Evolutionary conservation across 176 grass and related monocot species (phyloP), one percentile per base, ranked within the genome.

Genomic region (Bromus sterilis): DNA sequence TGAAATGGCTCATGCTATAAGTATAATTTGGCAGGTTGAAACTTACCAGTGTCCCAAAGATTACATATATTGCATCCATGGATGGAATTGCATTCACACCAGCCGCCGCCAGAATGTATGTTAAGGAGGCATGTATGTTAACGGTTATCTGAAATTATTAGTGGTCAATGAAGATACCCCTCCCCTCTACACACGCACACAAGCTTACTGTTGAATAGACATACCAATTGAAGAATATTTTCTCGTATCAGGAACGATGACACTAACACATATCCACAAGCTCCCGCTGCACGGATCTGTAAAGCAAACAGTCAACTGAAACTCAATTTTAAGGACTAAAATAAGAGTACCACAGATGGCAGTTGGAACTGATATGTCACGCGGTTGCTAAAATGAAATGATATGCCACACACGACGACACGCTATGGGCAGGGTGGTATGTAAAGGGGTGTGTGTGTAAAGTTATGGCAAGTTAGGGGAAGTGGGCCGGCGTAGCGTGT

Each of bases 151-250:
- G 85, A 78, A 91, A 82, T 84, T 14, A 61, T 70, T 30, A 85
- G 26, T 68, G 39, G 42, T 60, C 69, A 34, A 11, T 81, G 7
- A 81, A 30, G 11, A 86, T 30, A 87, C 39, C 21, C n/a, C n/a
- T n/a, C n/a, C n/a, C n/a, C n/a, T n/a, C n/a, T n/a, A n/a, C n/a
- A n/a, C n/a, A n/a, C n/a, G n/a, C n/a, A n/a, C n/a, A n/a, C n/a
- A n/a, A n/a, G n/a, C n/a, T n/a, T n/a, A n/a, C n/a, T n/a, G n/a
- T n/a, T n/a, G 36, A 49, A 18, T 49, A 66, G 32, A 34, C n/a
- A 48, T 98, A 98, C 95, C 95, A 98, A 36, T 66, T 86, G 84
- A 71, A 98, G 95, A 81, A 98, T 98, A 57, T 98, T 95, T 49
- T 98, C 90, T 88, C 92, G 87, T 86, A 93, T 98, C 51, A 98